Percentiles rank a stretch among this genome's conserved stretches.
Conservation (phyloP, 345 rosid genomes). For the Syzygium aqueum region DNA sequence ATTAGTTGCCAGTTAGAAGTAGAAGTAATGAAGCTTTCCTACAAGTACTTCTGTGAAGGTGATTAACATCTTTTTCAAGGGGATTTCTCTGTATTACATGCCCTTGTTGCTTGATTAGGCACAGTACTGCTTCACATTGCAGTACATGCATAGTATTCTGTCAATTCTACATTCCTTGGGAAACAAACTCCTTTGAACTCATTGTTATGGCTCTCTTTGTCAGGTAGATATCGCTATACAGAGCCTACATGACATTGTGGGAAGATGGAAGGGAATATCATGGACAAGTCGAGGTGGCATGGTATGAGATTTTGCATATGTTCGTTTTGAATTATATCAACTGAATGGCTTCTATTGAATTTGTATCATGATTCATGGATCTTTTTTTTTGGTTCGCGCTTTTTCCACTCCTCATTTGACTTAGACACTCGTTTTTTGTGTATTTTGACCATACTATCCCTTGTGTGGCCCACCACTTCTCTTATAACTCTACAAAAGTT, state of each 20-base stretch:
- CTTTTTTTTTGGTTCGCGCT: neutral
- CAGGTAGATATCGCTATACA: conserved; percentile 48
- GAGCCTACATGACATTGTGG: conserved; percentile 31
- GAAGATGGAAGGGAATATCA: conserved; percentile 55
- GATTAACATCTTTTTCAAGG: neutral
- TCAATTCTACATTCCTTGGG: neutral
- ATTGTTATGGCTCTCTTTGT: neutral
- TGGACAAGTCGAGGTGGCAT: conserved; percentile 82
- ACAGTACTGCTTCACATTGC: neutral
- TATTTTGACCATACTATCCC: too few relatives aligned
- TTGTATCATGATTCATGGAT: neutral
- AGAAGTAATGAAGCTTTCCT: neutral
- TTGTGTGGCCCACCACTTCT: too few relatives aligned
- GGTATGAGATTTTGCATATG: conserved; percentile 29
- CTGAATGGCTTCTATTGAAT: neutral
- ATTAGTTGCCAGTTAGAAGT: neutral
- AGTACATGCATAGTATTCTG: neutral
- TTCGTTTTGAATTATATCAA: neutral
- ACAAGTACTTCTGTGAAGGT: neutral
- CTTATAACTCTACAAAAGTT: too few relatives aligned
- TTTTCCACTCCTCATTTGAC: too few relatives aligned
- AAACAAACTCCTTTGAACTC: neutral
- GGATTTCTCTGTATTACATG: neutral
- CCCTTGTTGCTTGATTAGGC: neutral
- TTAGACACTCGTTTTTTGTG: too few relatives aligned